Evolutionary conservation across 495 filamentous ascomycete genomes (phyloP).

Genomic region (Podospora comata): DNA sequence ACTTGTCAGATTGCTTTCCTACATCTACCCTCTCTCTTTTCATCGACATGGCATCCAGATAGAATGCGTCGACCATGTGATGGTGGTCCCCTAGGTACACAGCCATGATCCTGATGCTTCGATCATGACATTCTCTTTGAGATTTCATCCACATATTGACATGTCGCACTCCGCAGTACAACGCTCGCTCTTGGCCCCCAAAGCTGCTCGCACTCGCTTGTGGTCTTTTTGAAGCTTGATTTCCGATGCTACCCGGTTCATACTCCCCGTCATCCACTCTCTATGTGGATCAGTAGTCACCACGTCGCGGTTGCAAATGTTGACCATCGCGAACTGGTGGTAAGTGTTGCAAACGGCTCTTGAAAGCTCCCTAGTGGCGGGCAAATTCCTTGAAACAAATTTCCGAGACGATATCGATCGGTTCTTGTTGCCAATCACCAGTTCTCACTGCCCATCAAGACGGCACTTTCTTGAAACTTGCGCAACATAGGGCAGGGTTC

Average conservation of each 20-base stretch:
- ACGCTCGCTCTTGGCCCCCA: neutral
- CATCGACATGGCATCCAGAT: too few species aligned
- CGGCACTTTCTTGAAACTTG: neutral
- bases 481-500: constrained; percentile 2
- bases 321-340: too few species aligned
- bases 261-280: neutral
- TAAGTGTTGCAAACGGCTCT: too few species aligned
- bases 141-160: neutral
- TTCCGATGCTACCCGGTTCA: neutral
- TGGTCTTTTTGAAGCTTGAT: neutral
- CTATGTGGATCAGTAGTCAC: neutral
- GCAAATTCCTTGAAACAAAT: neutral
- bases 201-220: neutral
- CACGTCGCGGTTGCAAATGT: too few species aligned
- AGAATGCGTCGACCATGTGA: too few species aligned
- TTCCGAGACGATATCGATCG: neutral
- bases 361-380: too few species aligned
- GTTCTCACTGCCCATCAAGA: neutral
- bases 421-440: neutral
- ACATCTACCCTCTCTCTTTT: too few species aligned
- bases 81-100: too few species aligned
- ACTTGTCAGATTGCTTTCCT: too few species aligned
- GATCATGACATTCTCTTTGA: neutral
- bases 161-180: neutral
- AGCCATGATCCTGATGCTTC: neutral